Evolutionary conservation across 805 yeast species (phyloP), one percentile per base, ranked within the genome.

Genomic region (Wickerhamiella allomyrinae): DNA sequence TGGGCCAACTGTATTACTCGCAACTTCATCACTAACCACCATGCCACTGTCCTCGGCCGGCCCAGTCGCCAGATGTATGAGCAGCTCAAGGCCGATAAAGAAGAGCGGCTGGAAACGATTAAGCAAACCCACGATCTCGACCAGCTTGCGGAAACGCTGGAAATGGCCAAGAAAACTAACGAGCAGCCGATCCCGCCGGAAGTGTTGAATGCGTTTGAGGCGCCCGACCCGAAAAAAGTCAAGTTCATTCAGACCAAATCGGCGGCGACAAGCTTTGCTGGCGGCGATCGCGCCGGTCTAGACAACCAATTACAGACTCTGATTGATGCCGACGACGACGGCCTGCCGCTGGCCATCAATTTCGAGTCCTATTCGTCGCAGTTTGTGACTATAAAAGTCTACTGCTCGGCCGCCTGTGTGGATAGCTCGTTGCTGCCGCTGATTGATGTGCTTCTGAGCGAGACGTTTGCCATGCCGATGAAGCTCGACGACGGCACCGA

Each of bases 351-450:
- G 29, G 77, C 75, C 47, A 57, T 87, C 40, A 91, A 85, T 55
- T 70, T 81, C 51, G 96, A 91, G 59, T 74, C 79, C 48, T 79
- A 74, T 55, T 71, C 77, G 42, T 82, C 95, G 1, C 77, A 81
- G 53, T 91, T 89, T 56, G 73, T 83, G 27, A 74, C 80, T 11
- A 67, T 86, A 17, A 73, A 76, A 44, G 56, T 84, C 29, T 58
- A 78, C 29, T 57, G 82, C 55, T 72, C 78, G 8, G 73, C 83
- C 1, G 68, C 63, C 35, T 67, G 53, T 37, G 65, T 75, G 19
- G 78, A 71, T 40, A 63, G 69, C 20, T 54, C 62, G 2, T 62
- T 78, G 13, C 63, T 86, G 41, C 79, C 82, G 2, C 77, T 79
- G 45, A 66, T 83, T 48, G 75, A 77, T 17, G 57, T 72, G 8